A percentile compares a stretch with the other conserved stretches of the same genome.
These are phyloP conservation scores for Colletotrichum liaoningense DNA, from an alignment of 2,329 filamentous ascomycete species.

Conservation along the genomic window DNA sequence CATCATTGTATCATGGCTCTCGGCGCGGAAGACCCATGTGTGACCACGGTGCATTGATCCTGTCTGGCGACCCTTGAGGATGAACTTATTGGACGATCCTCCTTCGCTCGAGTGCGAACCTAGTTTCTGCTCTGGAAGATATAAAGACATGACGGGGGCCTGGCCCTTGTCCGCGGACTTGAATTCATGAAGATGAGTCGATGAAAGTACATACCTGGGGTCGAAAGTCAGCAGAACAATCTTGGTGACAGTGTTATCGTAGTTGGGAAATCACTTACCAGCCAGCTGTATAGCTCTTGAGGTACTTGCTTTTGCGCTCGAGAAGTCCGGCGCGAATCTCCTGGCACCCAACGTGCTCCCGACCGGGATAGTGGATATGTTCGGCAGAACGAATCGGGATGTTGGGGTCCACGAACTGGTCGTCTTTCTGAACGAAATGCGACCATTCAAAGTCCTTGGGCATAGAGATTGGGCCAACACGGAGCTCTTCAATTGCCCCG, in stretches of 20 bases:
- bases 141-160: conserved; percentile 95
- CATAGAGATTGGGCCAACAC: conserved; percentile 89
- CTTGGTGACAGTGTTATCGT: conserved; percentile 27
- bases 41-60: conserved; percentile 89
- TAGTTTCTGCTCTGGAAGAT: conserved; percentile 93
- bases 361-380: conserved; percentile 91
- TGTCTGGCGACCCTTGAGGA: conserved; percentile 95
- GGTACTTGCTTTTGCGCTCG: conserved; percentile 97
- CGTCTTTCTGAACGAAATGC: conserved; percentile 81
- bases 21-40: conserved; percentile 78
- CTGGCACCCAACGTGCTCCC: conserved; percentile 81
- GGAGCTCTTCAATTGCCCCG: conserved; percentile 82
- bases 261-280: conserved; percentile 71
- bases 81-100: conserved; percentile 95
- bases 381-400: conserved; percentile 82
- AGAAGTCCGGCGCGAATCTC: conserved; percentile 92
- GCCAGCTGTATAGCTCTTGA: conserved; percentile 96
- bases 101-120: conserved; percentile 87
- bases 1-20: conserved; percentile 92
- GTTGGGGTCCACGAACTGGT: conserved; percentile 88
- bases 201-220: conserved; percentile 89
- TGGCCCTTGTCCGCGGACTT: conserved; percentile 96
- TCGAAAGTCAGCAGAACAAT: conserved; percentile 19
- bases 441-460: conserved; percentile 94
- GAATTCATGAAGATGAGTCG: conserved; percentile 98